Evolutionary conservation across 1,139 yeast genomes (phyloP).

Genomic region (Hyphopichia burtonii): DNA sequence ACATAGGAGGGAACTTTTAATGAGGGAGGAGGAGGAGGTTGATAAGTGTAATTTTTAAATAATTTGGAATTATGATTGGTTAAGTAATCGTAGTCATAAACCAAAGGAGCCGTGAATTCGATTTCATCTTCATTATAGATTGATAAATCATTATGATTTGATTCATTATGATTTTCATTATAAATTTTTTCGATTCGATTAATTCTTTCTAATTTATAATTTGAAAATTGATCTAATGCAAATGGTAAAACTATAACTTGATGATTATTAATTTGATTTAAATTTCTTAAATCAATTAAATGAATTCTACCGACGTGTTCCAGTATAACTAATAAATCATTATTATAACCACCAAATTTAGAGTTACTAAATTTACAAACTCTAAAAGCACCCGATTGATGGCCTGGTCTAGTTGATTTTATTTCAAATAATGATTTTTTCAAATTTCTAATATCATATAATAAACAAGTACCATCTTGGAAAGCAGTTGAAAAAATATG

Average conservation of each 20-base stretch:
- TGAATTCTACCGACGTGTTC: constrained; percentile 90
- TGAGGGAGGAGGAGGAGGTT: constrained; percentile 15
- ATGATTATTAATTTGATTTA: constrained; percentile 50
- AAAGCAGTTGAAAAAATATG: constrained; percentile 73
- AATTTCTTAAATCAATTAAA: constrained; percentile 71
- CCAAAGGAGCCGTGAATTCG: constrained; percentile 40
- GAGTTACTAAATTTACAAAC: constrained; percentile 72
- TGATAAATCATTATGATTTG: constrained; percentile 6
- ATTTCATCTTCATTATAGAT: constrained; percentile 12
- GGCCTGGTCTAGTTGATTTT: constrained; percentile 60
- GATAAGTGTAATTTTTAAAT: constrained; percentile 36
- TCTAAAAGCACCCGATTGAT: constrained; percentile 60
- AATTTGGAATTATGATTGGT: constrained; percentile 38
- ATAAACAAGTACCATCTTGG: constrained; percentile 77
- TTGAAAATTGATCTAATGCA: constrained; percentile 44
- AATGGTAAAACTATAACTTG: constrained; percentile 64
- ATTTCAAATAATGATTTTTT: constrained; percentile 42
- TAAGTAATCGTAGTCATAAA: constrained; percentile 44
- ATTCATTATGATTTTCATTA: constrained; percentile 2
- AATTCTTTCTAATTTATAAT: constrained; percentile 16
- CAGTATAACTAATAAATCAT: constrained; percentile 71
- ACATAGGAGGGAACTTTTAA: constrained; percentile 4
- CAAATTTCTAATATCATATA: constrained; percentile 70
- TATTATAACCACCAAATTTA: constrained; percentile 29
- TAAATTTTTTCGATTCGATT: constrained; percentile 3